Evolutionary conservation across 371 early-diverging fungal species (phyloP).

Genomic region (Apophysomyces elegans): DNA sequence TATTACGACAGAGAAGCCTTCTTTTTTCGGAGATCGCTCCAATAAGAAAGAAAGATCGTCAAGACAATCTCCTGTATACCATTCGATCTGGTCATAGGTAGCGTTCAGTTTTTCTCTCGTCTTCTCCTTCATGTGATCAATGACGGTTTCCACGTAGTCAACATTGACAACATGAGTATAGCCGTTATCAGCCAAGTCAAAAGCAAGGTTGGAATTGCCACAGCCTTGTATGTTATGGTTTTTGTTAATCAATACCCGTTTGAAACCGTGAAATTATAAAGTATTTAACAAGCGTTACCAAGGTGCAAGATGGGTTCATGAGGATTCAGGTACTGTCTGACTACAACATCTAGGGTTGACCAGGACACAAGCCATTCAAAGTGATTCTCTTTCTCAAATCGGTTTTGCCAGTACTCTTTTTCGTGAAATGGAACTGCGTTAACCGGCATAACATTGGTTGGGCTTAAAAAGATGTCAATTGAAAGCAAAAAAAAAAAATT

Average conservation of each 20-base stretch:
- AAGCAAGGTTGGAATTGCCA: conserved; percentile 57
- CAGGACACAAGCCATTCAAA: conserved; percentile 47
- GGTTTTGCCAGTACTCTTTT: conserved; percentile 52
- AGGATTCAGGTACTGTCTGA: conserved; percentile 26
- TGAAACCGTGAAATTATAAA: neutral
- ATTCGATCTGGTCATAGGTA: conserved; percentile 24
- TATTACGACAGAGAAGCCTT: conserved; percentile 28
- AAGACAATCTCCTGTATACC: conserved; percentile 38
- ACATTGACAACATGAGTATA: conserved; percentile 39
- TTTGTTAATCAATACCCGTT: neutral
- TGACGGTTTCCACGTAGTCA: conserved; percentile 52
- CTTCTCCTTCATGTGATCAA: conserved; percentile 38
- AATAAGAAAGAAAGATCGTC: conserved; percentile 13
- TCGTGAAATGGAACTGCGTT: conserved; percentile 44
- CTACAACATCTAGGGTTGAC: conserved; percentile 21
- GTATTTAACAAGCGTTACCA: conserved; percentile 15
- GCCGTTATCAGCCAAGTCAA: conserved; percentile 46
- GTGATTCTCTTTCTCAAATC: conserved; percentile 50
- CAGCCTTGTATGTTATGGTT: conserved; percentile 37
- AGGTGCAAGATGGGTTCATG: conserved; percentile 35
- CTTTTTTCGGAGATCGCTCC: conserved; percentile 14
- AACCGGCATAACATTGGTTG: conserved; percentile 16
- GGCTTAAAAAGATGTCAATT: neutral
- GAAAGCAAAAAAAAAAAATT: neutral
- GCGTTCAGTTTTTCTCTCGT: conserved; percentile 15